phyloP scores from a whole-genome alignment of 1,284 basidiomycete species.

The Leccinum cinnamomeum region DNA sequence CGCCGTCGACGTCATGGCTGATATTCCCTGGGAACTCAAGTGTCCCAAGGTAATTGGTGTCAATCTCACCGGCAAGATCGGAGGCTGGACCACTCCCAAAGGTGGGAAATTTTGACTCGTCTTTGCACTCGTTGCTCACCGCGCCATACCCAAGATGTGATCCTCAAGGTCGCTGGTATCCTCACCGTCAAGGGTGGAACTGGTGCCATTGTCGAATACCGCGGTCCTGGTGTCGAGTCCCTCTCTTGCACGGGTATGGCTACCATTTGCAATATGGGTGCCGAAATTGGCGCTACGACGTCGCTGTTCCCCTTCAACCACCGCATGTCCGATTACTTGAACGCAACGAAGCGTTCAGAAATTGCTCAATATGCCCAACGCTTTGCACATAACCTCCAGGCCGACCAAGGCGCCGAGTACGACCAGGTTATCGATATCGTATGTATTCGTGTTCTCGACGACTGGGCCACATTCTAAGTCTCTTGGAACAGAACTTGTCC shows the following conservation, averaged over 20 bases:
- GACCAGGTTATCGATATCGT: slow-evolving; percentile 94
- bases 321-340: slow-evolving; percentile 92
- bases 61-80: slow-evolving; percentile 92
- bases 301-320: slow-evolving; percentile 99
- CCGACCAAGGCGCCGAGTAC: slow-evolving; percentile 91
- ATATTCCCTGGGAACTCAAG: slow-evolving; percentile 98
- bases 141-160: slow-evolving; percentile 64
- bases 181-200: slow-evolving; percentile 98
- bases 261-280: slow-evolving; percentile 99
- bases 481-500: slow-evolving; percentile 70
- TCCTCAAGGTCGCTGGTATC: slow-evolving; percentile 96
- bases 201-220: slow-evolving; percentile 96
- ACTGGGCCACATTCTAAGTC: slow-evolving; percentile 1
- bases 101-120: slow-evolving; percentile 43
- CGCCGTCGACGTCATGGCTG: slow-evolving; percentile 98
- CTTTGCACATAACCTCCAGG: slow-evolving; percentile 91
- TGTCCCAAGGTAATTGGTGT: slow-evolving; percentile 99
- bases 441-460: slow-evolving; percentile 31
- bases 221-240: slow-evolving; percentile 90
- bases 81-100: slow-evolving; percentile 98
- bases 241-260: slow-evolving; percentile 99
- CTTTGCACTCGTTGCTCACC: slow-evolving; percentile 1
- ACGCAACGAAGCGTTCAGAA: slow-evolving; percentile 87
- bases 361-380: slow-evolving; percentile 90
- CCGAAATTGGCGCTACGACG: slow-evolving; percentile 98